Conservation (phyloP, 78 protist species). For the Isochrysis galbana region DNA sequence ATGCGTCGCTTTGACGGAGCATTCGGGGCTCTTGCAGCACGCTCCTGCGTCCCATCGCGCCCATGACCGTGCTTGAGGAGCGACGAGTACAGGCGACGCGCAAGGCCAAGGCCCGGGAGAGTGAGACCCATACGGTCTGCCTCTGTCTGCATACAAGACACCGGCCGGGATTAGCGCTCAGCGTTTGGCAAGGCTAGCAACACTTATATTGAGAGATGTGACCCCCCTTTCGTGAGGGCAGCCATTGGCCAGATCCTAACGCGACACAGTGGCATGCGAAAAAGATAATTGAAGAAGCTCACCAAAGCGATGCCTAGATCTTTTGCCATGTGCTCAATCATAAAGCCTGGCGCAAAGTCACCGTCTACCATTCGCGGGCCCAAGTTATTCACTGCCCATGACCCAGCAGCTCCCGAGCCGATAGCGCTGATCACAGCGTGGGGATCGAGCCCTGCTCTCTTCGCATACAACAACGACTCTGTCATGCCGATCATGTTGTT, state of each 20-base stretch:
- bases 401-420: conserved; percentile 71
- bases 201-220: no score
- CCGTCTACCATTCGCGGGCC: conserved; percentile 50
- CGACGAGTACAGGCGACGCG: conserved; percentile 40
- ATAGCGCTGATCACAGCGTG: conserved; percentile 48
- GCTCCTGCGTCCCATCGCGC: conserved; percentile 65
- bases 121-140: conserved; percentile 22
- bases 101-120: conserved; percentile 73
- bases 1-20: no score
- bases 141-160: no score
- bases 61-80: conserved; percentile 51
- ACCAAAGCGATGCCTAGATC: conserved; percentile 72
- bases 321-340: conserved; percentile 77
- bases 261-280: no score
- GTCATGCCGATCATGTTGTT: conserved; percentile 53
- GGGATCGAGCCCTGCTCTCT: conserved; percentile 58
- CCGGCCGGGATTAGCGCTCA: no score
- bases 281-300: no score
- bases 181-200: no score
- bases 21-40: no score
- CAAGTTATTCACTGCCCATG: conserved; percentile 41
- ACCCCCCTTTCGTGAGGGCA: no score
- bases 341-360: conserved; percentile 74
- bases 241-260: no score
- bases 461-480: conserved; percentile 64